Conservation (phyloP, 768 basidiomycete species). For the Mycena polygramma region DNA sequence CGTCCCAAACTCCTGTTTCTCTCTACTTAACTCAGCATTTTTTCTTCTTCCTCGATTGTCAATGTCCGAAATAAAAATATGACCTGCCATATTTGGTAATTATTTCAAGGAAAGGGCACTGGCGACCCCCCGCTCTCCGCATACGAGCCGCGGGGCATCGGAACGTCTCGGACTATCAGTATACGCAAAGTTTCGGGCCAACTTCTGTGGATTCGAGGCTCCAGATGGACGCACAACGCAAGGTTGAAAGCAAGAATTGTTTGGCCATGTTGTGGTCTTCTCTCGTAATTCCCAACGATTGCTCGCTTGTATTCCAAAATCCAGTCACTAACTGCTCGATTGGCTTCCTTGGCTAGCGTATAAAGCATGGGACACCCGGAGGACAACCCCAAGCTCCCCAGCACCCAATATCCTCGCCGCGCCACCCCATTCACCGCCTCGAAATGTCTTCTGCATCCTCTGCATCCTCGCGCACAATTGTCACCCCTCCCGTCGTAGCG, state of each 20-base stretch:
- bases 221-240: conserved; percentile 7
- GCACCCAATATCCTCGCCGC: background rate
- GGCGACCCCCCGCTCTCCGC: background rate
- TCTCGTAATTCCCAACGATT: background rate
- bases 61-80: background rate
- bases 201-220: background rate
- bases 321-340: no score
- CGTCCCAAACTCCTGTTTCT: background rate
- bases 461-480: background rate
- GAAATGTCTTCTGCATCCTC: conserved; percentile 5
- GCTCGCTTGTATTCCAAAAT: background rate
- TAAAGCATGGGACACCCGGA: background rate
- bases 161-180: background rate
- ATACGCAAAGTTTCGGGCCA: background rate
- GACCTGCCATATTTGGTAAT: conserved; percentile 19
- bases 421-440: background rate
- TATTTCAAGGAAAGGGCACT: background rate
- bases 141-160: background rate
- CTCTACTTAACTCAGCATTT: background rate
- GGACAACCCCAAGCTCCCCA: background rate
- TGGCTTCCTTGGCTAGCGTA: background rate
- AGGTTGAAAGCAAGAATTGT: conserved; percentile 14
- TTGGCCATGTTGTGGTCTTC: background rate
- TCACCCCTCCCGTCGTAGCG: background rate
- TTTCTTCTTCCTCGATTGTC: background rate